phyloP scores from a whole-genome alignment of 1,139 yeast species.

The Torulaspora globosa region DNA sequence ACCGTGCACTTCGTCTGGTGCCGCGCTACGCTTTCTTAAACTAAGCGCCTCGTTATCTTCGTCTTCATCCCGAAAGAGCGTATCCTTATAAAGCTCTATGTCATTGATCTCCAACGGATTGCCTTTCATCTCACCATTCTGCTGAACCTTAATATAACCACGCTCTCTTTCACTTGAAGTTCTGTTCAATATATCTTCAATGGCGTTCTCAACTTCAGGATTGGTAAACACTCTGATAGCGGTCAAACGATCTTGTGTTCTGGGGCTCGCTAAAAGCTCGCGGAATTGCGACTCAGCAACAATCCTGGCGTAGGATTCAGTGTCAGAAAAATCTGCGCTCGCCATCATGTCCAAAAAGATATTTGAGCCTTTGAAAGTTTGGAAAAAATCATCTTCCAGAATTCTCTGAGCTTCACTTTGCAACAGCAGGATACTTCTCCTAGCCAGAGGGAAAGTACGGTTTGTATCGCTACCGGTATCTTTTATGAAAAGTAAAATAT shows the following conservation, averaged over 20 bases:
- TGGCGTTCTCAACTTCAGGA: slow-evolving; percentile 23
- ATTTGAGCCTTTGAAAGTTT: slow-evolving; percentile 54
- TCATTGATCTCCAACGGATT: slow-evolving; percentile 22
- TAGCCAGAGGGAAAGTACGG: slow-evolving; percentile 40
- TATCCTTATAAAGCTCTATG: slow-evolving; percentile 6
- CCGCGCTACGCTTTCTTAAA: slow-evolving; percentile 2
- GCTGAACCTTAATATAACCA: background rate
- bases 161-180: slow-evolving; percentile 3
- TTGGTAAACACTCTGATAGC: slow-evolving; percentile 21
- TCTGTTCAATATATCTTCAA: slow-evolving; percentile 23
- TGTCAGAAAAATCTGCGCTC: slow-evolving; percentile 19
- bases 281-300: slow-evolving; percentile 8
- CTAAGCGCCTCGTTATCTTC: slow-evolving; percentile 8
- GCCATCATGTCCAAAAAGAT: slow-evolving; percentile 42
- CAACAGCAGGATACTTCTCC: slow-evolving; percentile 52
- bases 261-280: background rate
- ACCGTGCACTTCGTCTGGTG: slow-evolving; percentile 4
- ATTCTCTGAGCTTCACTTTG: slow-evolving; percentile 51
- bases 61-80: slow-evolving; percentile 12
- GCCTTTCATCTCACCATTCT: slow-evolving; percentile 5
- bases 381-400: slow-evolving; percentile 50
- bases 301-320: slow-evolving; percentile 19
- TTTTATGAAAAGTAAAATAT: slow-evolving; percentile 15
- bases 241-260: slow-evolving; percentile 1
- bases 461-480: slow-evolving; percentile 7